A percentile compares a stretch with the other conserved stretches of the same genome.
Conservation (phyloP, 306 rosid species). For the Geum urbanum region DNA sequence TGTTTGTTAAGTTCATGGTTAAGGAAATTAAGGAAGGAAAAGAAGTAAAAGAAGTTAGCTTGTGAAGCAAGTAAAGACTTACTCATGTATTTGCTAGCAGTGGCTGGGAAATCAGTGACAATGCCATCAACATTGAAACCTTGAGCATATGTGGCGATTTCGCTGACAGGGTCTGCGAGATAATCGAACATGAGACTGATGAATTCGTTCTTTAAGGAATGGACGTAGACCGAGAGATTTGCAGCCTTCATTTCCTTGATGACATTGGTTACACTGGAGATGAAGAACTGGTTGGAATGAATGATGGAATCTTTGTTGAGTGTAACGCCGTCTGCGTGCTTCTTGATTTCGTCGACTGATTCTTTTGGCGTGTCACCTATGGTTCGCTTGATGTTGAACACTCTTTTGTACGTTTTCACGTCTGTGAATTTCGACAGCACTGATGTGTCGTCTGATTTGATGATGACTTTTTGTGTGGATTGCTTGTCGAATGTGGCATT, state of each 20-base stretch:
- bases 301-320: slow-evolving; percentile 32
- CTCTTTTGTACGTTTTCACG: slow-evolving; percentile 49
- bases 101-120: slow-evolving; percentile 67
- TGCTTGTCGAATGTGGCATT: slow-evolving; percentile 73
- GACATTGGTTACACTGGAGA: slow-evolving; percentile 34
- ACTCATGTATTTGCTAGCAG: slow-evolving; percentile 66
- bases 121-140: slow-evolving; percentile 52
- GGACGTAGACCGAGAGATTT: slow-evolving; percentile 51
- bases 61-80: slow-evolving; percentile 24
- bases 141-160: slow-evolving; percentile 54
- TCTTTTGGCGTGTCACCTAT: slow-evolving; percentile 39
- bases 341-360: slow-evolving; percentile 58
- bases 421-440: slow-evolving; percentile 65
- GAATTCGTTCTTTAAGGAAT: slow-evolving; percentile 59
- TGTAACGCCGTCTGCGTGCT: slow-evolving; percentile 59
- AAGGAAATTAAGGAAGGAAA: not conserved
- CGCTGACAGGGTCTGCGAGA: slow-evolving; percentile 57
- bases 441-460: slow-evolving; percentile 78
- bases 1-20: not conserved
- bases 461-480: slow-evolving; percentile 54
- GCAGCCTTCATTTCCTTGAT: slow-evolving; percentile 52
- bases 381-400: slow-evolving; percentile 29
- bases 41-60: not conserved
- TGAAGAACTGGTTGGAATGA: slow-evolving; percentile 15
- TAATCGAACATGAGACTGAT: slow-evolving; percentile 58